These are phyloP conservation scores for Diplodia sapinea DNA, from an alignment of 2,329 filamentous ascomycete genomes.

Conservation along the genomic window DNA sequence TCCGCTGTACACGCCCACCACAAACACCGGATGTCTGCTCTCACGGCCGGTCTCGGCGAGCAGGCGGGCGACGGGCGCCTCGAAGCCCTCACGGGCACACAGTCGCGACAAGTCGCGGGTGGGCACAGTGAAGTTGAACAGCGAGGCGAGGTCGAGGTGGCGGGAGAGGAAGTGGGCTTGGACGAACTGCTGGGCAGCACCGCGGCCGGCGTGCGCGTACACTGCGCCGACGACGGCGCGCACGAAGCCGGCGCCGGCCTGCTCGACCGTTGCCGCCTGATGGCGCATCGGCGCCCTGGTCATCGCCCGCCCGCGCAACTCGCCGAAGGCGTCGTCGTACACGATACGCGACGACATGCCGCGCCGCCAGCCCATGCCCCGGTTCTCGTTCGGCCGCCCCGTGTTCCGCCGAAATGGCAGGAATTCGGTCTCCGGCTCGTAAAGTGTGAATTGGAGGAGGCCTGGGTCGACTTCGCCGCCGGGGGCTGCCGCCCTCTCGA, in stretches of 20 bases:
- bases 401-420: slow-evolving; percentile 36
- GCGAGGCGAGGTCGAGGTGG: slow-evolving; percentile 72
- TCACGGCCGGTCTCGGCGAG: slow-evolving; percentile 87
- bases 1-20: slow-evolving; percentile 93
- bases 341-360: slow-evolving; percentile 72
- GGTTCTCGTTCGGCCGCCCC: slow-evolving; percentile 38
- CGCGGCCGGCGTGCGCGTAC: slow-evolving; percentile 81
- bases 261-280: slow-evolving; percentile 37
- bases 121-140: slow-evolving; percentile 86
- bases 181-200: slow-evolving; percentile 82
- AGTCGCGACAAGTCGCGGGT: slow-evolving; percentile 82
- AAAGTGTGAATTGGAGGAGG: slow-evolving; percentile 75
- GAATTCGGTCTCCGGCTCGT: slow-evolving; percentile 40
- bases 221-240: slow-evolving; percentile 83
- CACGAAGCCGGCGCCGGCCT: slow-evolving; percentile 62
- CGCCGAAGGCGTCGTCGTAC: slow-evolving; percentile 84
- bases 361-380: slow-evolving; percentile 40
- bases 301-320: slow-evolving; percentile 47
- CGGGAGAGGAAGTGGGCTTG: slow-evolving; percentile 81
- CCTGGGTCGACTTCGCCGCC: slow-evolving; percentile 92
- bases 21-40: slow-evolving; percentile 85
- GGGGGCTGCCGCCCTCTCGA: slow-evolving; percentile 84
- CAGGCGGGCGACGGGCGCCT: slow-evolving; percentile 82
- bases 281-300: slow-evolving; percentile 9
- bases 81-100: slow-evolving; percentile 88